Conservation (phyloP, 2,329 filamentous ascomycete species). For the Emergomyces orientalis region DNA sequence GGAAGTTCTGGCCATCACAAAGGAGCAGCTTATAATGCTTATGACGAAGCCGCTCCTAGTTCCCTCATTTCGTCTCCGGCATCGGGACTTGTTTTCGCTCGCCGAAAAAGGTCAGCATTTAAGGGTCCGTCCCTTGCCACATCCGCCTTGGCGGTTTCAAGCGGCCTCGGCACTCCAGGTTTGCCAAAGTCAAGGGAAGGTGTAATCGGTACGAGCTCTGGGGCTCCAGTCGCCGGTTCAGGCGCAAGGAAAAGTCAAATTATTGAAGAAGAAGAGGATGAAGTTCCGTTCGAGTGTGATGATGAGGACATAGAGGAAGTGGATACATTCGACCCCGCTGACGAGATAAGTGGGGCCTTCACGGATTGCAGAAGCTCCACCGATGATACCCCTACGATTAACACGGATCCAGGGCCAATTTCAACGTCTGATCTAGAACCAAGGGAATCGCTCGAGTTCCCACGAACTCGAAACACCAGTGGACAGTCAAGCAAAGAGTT, state of each 20-base stretch:
- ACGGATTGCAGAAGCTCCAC: constrained; percentile 18
- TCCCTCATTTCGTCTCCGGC: constrained; percentile 33
- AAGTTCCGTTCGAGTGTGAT: constrained; percentile 16
- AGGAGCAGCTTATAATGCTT: constrained; percentile 24
- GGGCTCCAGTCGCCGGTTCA: constrained; percentile 19
- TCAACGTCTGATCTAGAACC: not conserved
- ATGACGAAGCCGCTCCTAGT: constrained; percentile 31
- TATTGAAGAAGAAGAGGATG: constrained; percentile 38
- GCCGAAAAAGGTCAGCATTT: constrained; percentile 38
- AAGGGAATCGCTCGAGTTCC: not conserved
- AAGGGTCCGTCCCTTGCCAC: constrained; percentile 38
- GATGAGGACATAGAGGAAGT: constrained; percentile 35
- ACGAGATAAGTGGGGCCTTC: constrained; percentile 18
- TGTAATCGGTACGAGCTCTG: constrained; percentile 18
- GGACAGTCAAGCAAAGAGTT: constrained; percentile 6
- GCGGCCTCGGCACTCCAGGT: constrained; percentile 28
- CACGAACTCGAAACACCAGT: not conserved
- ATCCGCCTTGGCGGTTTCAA: constrained; percentile 25
- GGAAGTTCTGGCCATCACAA: constrained; percentile 22
- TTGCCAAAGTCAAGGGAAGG: constrained; percentile 24
- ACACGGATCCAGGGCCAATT: not conserved
- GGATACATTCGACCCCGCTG: constrained; percentile 30
- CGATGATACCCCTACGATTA: constrained; percentile 15
- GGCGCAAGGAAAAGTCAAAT: constrained; percentile 33
- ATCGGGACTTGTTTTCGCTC: constrained; percentile 38